A percentile compares a stretch with the other conserved stretches of the same genome.
These are phyloP conservation scores for Coffea eugenioides DNA, from an alignment of 257 asterid species.

Conservation along the genomic window DNA sequence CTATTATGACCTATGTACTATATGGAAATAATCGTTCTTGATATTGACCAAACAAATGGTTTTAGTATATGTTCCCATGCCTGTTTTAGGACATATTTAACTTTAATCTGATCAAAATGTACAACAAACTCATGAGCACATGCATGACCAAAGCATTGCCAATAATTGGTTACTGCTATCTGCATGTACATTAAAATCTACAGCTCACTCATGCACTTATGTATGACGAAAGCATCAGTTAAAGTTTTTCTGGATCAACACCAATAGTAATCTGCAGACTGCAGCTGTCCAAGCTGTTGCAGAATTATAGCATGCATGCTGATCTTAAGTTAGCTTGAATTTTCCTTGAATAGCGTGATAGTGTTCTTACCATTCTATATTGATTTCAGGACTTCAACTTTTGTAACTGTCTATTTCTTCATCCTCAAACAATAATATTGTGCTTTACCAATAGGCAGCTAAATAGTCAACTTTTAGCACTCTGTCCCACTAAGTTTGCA, in stretches of 20 bases:
- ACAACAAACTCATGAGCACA: background rate
- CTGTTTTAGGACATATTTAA: background rate
- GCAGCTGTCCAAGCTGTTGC: background rate
- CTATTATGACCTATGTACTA: background rate
- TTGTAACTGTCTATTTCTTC: background rate
- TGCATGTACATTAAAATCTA: background rate
- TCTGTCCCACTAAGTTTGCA: background rate
- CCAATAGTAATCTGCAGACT: background rate
- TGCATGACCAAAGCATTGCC: background rate
- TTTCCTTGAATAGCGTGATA: background rate
- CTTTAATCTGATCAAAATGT: background rate
- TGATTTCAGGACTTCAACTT: background rate
- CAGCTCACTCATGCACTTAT: background rate
- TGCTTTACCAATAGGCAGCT: background rate
- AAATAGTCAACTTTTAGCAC: background rate
- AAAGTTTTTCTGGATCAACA: background rate
- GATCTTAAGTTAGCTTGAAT: background rate
- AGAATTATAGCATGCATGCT: background rate
- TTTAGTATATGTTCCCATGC: background rate
- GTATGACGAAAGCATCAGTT: background rate
- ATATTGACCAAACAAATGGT: background rate
- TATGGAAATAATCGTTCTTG: background rate
- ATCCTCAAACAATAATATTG: background rate
- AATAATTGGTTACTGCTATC: background rate
- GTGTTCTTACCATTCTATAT: background rate